Evolutionary conservation across 768 basidiomycete species (phyloP), one percentile per base, ranked within the genome.

Genomic region (Pleurotus citrinopileatus): DNA sequence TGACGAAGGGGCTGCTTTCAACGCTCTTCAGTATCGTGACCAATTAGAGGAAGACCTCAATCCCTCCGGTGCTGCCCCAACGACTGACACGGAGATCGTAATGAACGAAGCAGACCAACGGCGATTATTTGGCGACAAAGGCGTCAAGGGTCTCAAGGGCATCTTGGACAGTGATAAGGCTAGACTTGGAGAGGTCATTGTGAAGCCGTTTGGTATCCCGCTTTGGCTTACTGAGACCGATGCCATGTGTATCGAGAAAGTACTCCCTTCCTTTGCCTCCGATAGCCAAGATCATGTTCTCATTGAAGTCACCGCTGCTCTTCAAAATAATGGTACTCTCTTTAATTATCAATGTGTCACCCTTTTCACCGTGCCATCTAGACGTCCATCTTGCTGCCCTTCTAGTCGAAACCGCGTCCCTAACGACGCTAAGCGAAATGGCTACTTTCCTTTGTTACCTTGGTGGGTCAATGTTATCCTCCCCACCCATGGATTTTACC

Each of bases 101-200:
- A 55, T 73, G 44, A 61, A 66, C 13, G 66, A 71, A 25, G 63
- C 69, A 23, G 74, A 71, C 45, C 57, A 71, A 51, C 54, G 70
- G 56, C 58, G 70, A 56, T 55, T 75, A 36, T 61, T 81, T 50
- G 78, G 75, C 3, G 67, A 70, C 44, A 69, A 70, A 29, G 65
- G 67, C 2, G 76, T 74, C 12, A 69, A 75, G 56, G 75, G 69
- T 8, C 73, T 84, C 40, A 66, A 63, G 15, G 71, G 69, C 48
- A 75, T 84, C 34, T 63, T 84, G 34, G 63, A 69, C 48, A 61
- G 66, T 13, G 76, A 83, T 55, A 72, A 67, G 44, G 65, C 53
- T 5, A 65, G 65, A 52, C 57, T 58, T 34, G 61, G 60, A 25
- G 62, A 61, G 25, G 60, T 59, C 1, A 58, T 58, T 10, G 62